Evolutionary conservation across 352 stramenopile species (phyloP), one percentile per base, ranked within the genome.

Genomic region (Globisporangium echinulatum): DNA sequence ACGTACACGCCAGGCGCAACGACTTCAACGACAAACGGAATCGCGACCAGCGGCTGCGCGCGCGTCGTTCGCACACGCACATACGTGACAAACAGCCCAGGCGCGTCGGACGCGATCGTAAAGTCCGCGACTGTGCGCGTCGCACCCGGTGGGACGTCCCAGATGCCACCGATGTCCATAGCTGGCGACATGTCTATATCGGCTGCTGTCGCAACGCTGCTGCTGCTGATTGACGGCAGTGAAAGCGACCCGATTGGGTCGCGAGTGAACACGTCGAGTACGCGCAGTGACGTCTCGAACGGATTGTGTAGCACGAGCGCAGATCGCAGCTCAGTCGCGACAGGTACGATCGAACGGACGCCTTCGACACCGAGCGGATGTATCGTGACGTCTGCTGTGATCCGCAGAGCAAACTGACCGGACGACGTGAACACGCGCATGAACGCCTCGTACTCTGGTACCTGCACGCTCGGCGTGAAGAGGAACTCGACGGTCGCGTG

Each of bases 341-440:
- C 19, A 8, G 77, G 73, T n/a, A 85, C 39, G 4, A 74, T 71
- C 1, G 67, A 55, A 14, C 56, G 58, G 40, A 84, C 56, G 0
- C 61, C 61, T 3, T 36, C 47, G 7, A 82, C 52, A 8, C 67
- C 70, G 55, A 74, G 70, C 5, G 56, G 44, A 62, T 79, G 82
- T 0, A 62, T 37, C 37, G 51, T 54, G 19, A 77, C 64, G 15
- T 36, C 74, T 44, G 56, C 71, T 64, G 15, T 58, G 55, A 54
- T 83, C 71, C 1, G 71, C 57, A 87, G 43, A 14, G 69, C 54
- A 52, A 89, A 84, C 38, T 74, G 51, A 2, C 79, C 79, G 1
- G 68, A 71, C 4, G 79, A 78, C 14, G 79, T 86, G 7, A 68
- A 56, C 5, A 89, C 49, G 14, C 76, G 65, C 42, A 87, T 64